Evolutionary conservation across 306 rosid genomes (phyloP).

Genomic region (Prinsepia uniflora): DNA sequence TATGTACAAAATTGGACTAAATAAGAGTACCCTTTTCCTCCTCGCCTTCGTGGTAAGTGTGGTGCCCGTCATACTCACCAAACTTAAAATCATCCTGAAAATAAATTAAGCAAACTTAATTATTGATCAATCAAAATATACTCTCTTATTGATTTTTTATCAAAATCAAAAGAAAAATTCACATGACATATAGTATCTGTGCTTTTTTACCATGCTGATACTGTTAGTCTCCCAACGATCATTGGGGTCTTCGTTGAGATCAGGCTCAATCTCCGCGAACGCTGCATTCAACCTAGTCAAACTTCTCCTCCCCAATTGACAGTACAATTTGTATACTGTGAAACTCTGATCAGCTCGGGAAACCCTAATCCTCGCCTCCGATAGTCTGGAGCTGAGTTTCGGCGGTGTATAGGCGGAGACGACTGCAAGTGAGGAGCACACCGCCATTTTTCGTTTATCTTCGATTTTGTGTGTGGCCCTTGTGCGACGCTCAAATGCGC

Average conservation of each 20-base stretch:
- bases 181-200: neutral
- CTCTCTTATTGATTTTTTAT: neutral
- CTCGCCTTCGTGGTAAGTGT: slow-evolving; percentile 71
- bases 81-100: slow-evolving; percentile 77
- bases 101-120: slow-evolving; percentile 11
- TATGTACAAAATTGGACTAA: neutral
- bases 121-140: neutral
- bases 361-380: slow-evolving; percentile 6
- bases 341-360: neutral
- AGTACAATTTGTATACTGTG: slow-evolving; percentile 22
- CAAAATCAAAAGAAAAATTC: neutral
- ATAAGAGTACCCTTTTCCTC: slow-evolving; percentile 44
- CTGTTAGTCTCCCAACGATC: slow-evolving; percentile 61
- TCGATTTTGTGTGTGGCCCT: slow-evolving; percentile 20
- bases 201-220: slow-evolving; percentile 40
- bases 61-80: slow-evolving; percentile 78
- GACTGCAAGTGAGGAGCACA: slow-evolving; percentile 40
- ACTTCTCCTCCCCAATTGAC: slow-evolving; percentile 23
- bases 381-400: slow-evolving; percentile 31
- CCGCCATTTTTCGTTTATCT: slow-evolving; percentile 49
- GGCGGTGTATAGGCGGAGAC: slow-evolving; percentile 34
- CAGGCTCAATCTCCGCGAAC: slow-evolving; percentile 68
- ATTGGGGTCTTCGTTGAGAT: slow-evolving; percentile 74
- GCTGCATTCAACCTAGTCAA: slow-evolving; percentile 48
- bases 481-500: slow-evolving; percentile 16